Conservation (phyloP, 2,329 filamentous ascomycete genomes). For the Neoascochyta sp. region DNA sequence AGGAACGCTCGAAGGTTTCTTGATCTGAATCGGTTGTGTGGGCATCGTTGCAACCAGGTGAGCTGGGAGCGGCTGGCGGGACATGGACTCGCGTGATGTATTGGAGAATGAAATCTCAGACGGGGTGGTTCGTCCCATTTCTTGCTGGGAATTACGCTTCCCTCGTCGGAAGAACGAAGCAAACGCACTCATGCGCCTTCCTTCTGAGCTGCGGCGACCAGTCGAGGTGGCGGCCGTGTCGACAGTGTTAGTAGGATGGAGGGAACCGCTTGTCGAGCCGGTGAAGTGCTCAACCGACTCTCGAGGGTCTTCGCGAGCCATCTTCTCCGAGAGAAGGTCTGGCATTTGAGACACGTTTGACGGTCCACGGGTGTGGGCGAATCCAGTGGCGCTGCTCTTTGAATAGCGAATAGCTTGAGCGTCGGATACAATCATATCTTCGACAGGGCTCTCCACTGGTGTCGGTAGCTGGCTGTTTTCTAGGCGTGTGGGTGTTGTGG, state of each 20-base stretch:
- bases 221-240: slow-evolving; percentile 30
- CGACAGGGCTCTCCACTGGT: slow-evolving; percentile 42
- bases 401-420: slow-evolving; percentile 49
- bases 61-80: slow-evolving; percentile 51
- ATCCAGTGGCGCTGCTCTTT: slow-evolving; percentile 46
- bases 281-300: slow-evolving; percentile 43
- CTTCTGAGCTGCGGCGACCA: slow-evolving; percentile 34
- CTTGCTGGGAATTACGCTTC: slow-evolving; percentile 50
- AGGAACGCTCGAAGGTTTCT: slow-evolving; percentile 56
- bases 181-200: slow-evolving; percentile 35
- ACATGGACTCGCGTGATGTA: slow-evolving; percentile 83
- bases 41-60: slow-evolving; percentile 44
- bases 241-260: slow-evolving; percentile 31
- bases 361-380: slow-evolving; percentile 46
- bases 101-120: slow-evolving; percentile 78
- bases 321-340: slow-evolving; percentile 45
- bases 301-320: slow-evolving; percentile 28
- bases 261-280: slow-evolving; percentile 31
- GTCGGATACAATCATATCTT: slow-evolving; percentile 48
- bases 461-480: slow-evolving; percentile 31
- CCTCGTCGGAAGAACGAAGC: slow-evolving; percentile 65
- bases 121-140: slow-evolving; percentile 52
- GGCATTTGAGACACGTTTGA: slow-evolving; percentile 54
- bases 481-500: slow-evolving; percentile 15
- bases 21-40: slow-evolving; percentile 38